These are phyloP conservation scores for Stellera chamaejasme DNA, from an alignment of 345 rosid genomes.

Conservation along the genomic window DNA sequence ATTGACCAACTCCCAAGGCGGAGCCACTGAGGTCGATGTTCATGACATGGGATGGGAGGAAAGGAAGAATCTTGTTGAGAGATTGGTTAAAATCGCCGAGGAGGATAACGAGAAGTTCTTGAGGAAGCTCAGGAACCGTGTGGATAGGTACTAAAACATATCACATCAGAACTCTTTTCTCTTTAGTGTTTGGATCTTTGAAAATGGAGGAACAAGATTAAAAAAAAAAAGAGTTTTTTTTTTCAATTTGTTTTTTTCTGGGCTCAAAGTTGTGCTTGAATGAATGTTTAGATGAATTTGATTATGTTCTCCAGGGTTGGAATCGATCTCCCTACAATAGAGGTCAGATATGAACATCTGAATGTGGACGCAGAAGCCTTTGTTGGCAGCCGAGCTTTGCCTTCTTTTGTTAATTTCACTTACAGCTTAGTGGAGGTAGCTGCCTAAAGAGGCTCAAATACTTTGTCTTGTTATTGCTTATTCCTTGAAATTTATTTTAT, in stretches of 20 bases:
- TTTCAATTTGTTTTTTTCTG: conserved; percentile 1
- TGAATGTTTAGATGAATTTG: neutral
- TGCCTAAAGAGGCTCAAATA: neutral
- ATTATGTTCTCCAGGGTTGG: conserved; percentile 36
- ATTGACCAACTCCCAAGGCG: conserved; percentile 14
- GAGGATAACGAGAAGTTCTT: conserved; percentile 31
- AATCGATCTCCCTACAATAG: conserved; percentile 39
- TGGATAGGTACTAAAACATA: conserved; percentile 16
- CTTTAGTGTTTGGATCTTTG: neutral
- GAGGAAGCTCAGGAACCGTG: conserved; percentile 24
- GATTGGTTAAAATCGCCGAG: conserved; percentile 21
- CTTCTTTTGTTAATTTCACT: conserved; percentile 45
- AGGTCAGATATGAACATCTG: conserved; percentile 49
- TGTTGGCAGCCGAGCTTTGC: conserved; percentile 64
- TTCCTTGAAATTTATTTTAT: neutral
- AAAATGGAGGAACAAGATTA: neutral
- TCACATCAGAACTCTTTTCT: neutral
- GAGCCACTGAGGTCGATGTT: conserved; percentile 16
- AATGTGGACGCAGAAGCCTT: conserved; percentile 49
- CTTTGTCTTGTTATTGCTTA: neutral
- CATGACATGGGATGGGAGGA: conserved; percentile 15
- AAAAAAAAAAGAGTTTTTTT: neutral
- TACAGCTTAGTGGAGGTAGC: conserved; percentile 45
- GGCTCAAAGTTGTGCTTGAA: too few species aligned
- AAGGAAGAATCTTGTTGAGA: conserved; percentile 23